phyloP scores from a whole-genome alignment of 306 rosid genomes.

The Biancaea sappan region DNA sequence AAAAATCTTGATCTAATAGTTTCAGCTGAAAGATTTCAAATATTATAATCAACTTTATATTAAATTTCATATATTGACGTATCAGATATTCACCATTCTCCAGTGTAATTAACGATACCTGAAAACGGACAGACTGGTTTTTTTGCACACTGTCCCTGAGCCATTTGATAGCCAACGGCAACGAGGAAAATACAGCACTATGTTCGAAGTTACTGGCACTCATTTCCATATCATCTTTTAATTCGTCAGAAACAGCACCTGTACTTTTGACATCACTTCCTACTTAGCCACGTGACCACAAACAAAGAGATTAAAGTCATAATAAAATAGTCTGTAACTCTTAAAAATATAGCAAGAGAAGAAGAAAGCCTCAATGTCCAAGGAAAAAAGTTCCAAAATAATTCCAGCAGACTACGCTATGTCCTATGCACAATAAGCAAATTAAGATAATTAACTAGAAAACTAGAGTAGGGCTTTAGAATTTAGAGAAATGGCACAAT shows the following conservation, averaged over 20 bases:
- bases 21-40: background rate
- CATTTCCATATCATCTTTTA: constrained; percentile 58
- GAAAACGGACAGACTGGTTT: constrained; percentile 68
- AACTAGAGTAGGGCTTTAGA: background rate
- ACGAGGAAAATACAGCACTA: constrained; percentile 83
- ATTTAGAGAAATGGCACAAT: background rate
- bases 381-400: no score
- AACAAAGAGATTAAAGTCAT: constrained; percentile 8
- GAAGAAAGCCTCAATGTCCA: background rate
- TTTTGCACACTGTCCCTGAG: constrained; percentile 68
- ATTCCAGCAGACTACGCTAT: background rate
- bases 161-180: constrained; percentile 81
- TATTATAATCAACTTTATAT: background rate
- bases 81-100: constrained; percentile 13
- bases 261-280: constrained; percentile 41
- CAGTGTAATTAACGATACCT: constrained; percentile 52
- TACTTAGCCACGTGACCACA: constrained; percentile 28
- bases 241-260: constrained; percentile 50
- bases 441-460: background rate
- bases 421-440: background rate
- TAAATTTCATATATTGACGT: background rate
- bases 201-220: constrained; percentile 57
- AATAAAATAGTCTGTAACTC: background rate
- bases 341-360: background rate
- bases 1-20: background rate